Evolutionary conservation across 23 red algal species (phyloP), one percentile per base, ranked within the genome.

Genomic region (Gracilaria vermiculophylla): DNA sequence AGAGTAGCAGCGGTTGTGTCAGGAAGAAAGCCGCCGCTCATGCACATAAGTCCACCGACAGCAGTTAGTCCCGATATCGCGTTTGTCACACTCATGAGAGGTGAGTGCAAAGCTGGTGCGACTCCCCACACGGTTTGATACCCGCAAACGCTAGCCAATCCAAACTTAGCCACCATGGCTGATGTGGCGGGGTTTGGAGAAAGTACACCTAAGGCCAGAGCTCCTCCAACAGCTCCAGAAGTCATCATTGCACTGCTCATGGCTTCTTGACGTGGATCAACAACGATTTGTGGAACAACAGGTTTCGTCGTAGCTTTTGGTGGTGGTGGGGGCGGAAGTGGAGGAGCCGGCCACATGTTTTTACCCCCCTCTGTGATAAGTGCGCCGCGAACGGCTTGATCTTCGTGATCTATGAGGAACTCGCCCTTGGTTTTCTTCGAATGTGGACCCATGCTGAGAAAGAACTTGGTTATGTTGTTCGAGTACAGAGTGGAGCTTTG

Each of bases 21-120:
- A 11, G 89, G 89, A 40, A 93, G 33, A 39, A 93, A 65, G 29
- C 89, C 89, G 29, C 89, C 89, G 28, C 80, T 55, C 69, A 93
- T 83, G 44, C 78, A 85, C 64, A 82, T 69, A 31, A 93, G 78
- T 41, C 77, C 89, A 19, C 89, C 89, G 0, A 82, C 78, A 49
- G 89, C 89, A 7, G 89, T 84, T 15, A 93, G 79, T 2, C 89
- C 89, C 55, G 89, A 93, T 27, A 93, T 82, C 25, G 78, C 77
- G 49, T 93, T 93, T 23, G 89, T 93, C 24, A 83, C 89, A 73
- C 78, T 83, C 89, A 93, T 93, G 11, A 93, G 78, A 78, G 89
- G 89, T 2, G 89, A 93, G 76, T 93, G 89, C 67, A 93, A 64
- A 56, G 89, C 89, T 17, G 89, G 89, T 2, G 71, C 89, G 2